Base-by-base conservation (phyloP, 148 eudicot species). In the Amaranthus cruentus region DNA sequence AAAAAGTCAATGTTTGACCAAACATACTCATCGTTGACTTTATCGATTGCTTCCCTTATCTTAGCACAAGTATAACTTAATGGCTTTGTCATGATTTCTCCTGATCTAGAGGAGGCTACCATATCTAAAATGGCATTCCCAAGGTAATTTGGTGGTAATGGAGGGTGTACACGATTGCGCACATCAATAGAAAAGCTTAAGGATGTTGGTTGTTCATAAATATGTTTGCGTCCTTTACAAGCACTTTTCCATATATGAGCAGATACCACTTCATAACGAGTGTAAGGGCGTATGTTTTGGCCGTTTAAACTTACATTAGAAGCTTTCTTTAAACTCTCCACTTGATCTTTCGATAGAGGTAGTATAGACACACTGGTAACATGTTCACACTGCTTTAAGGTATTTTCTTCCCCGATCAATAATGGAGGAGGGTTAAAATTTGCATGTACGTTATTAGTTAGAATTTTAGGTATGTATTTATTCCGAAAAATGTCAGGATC, bases 191-290 rank as follows among this genome's bases (percentile, higher is more conserved):
- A 53, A 15, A 84, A 73, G 7, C 79, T 81, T 55, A 84, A 12
- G n/a, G 75, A 51, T 4, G 83, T 82, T 3, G 67, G 80, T n/a
- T 79, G 81, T 8, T 77, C 69, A 8, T 3, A 6, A 0, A 49
- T 42, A 56, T 82, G 83, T 0, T 64, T 55, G 43, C 85, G 76
- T 21, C 85, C 85, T 75, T 81, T 84, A 67, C 85, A 82, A 3
- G 83, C 74, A 42, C 75, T 79, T 60, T 83, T 79, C 85, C 85
- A 82, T 6, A 77, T 53, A 14, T 84, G 87, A 8, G 87, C 73
- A 0, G 87, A 50, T 7, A 84, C 77, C 13, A 77, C 81, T 15
- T 84, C 81, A 52, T 79, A 82, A 1, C 85, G 85, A 15, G 56
- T 82, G 9, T 76, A 84, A 28, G 77, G 56, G 2, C 44, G 70